A percentile compares a stretch with the other conserved stretches of the same genome.
These are phyloP conservation scores for Pichia sp. DNA, from an alignment of 1,139 yeast species.

Conservation along the genomic window DNA sequence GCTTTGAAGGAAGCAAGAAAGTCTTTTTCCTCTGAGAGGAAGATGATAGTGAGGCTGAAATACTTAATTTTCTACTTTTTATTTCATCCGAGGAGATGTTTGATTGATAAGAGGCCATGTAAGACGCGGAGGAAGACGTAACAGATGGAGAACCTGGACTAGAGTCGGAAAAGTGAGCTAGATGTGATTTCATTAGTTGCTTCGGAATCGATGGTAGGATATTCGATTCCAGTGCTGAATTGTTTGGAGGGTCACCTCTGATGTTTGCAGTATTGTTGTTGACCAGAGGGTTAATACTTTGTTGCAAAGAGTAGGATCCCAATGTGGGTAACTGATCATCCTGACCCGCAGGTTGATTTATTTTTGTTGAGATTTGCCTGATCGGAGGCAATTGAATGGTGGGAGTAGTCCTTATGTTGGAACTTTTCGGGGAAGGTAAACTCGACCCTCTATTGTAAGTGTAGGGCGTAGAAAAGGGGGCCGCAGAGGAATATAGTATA, in stretches of 20 bases:
- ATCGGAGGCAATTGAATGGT: conserved; percentile 15
- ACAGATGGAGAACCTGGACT: not conserved
- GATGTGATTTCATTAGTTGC: not conserved
- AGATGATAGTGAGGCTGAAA: conserved; percentile 6
- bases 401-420: conserved; percentile 1
- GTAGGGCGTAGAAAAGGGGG: not conserved
- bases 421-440: conserved; percentile 2
- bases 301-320: conserved; percentile 19
- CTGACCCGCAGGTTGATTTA: not conserved
- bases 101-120: not conserved
- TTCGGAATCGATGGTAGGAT: conserved; percentile 8
- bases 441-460: not conserved
- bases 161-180: not conserved
- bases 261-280: not conserved
- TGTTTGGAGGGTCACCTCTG: not conserved
- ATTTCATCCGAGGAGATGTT: not conserved
- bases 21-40: not conserved
- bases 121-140: not conserved
- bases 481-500: not conserved
- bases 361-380: not conserved
- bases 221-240: not conserved
- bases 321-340: conserved; percentile 7
- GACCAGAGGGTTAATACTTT: not conserved
- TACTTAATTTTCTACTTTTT: not conserved
- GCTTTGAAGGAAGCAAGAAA: not conserved